Evolutionary conservation across 1,139 yeast genomes (phyloP), one percentile per base, ranked within the genome.

Genomic region (Protomyces lactucae-debilis): DNA sequence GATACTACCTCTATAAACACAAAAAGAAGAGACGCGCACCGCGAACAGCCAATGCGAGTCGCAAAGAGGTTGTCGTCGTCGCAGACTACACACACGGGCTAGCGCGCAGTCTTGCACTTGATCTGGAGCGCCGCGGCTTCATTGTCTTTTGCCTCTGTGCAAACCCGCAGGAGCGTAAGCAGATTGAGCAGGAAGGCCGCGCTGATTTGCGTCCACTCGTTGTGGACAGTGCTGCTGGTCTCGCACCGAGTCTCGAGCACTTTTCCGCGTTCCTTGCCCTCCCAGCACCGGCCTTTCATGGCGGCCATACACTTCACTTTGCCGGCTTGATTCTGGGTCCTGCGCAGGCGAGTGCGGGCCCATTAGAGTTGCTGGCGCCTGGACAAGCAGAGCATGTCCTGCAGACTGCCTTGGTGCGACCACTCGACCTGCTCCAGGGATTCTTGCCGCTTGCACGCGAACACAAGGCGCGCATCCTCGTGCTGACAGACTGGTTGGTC

Each of bases 261-360:
- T 59, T 59, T 16, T 55, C 57, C 5, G 43, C 46, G 36, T 59
- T 52, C 43, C 57, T 59, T 25, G 54, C 43, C 23, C 25, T 59
- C 14, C 63, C 63, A 12, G 63, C 63, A 45, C 63, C 63, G 10
- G 63, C 63, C 1, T 59, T 40, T 35, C 63, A 59, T 43, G 63
- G 63, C 21, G 57, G 63, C 18, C 63, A 59, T 39, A 59, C 57
- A 12, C 36, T 59, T 23, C 63, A 59, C 52, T 59, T 59, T 59
- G 63, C 63, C 12, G 63, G 63, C 5, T 23, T 59, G 53, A 39
- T 59, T 14, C 52, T 59, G 12, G 57, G 51, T 3, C 63, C 63
- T 10, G 21, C 56, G 14, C 43, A 59, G 14, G 23, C 36, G 28
- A 28, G 57, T 8, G 54, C 57, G 3, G 57, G 63, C 6, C 63